A percentile compares a stretch with the other conserved stretches of the same genome.
Conservation (phyloP, 2,329 filamentous ascomycete species). For the Coniosporium tulheliwenetii region DNA sequence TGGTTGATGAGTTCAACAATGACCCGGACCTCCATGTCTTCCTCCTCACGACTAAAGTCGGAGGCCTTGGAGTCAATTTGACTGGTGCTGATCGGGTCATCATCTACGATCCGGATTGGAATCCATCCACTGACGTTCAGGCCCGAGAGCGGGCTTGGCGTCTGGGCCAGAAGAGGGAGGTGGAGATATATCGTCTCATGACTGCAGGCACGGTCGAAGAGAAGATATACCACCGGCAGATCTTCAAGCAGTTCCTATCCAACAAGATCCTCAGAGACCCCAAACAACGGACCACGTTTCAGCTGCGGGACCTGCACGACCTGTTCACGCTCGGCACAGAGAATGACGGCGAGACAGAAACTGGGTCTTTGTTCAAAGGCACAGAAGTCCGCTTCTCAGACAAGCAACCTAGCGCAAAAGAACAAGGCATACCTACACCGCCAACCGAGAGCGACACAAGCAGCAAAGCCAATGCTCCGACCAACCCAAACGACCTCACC, state of each 20-base stretch:
- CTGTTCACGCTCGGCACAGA: slow-evolving; percentile 66
- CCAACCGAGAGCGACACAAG: slow-evolving; percentile 10
- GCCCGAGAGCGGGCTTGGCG: slow-evolving; percentile 93
- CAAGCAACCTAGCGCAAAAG: slow-evolving; percentile 15
- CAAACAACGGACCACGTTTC: slow-evolving; percentile 82
- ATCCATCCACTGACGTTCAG: slow-evolving; percentile 90
- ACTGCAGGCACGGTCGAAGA: slow-evolving; percentile 96
- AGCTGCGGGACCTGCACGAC: slow-evolving; percentile 79
- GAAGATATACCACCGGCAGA: slow-evolving; percentile 97
- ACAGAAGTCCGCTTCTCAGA: slow-evolving; percentile 54
- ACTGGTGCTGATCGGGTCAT: slow-evolving; percentile 93
- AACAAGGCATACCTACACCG: slow-evolving; percentile 11
- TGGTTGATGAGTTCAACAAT: slow-evolving; percentile 89
- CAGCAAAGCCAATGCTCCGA: slow-evolving; percentile 1
- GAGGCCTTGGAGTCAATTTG: slow-evolving; percentile 82
- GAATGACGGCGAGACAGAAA: slow-evolving; percentile 59
- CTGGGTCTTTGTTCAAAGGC: slow-evolving; percentile 74
- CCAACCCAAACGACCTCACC: slow-evolving; percentile 5
- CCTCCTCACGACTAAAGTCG: slow-evolving; percentile 86
- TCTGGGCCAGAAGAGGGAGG: slow-evolving; percentile 83
- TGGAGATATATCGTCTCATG: slow-evolving; percentile 96
- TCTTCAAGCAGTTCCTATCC: slow-evolving; percentile 95
- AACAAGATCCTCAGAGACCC: slow-evolving; percentile 94
- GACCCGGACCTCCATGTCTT: slow-evolving; percentile 71
- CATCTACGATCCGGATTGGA: slow-evolving; percentile 98